Evolutionary conservation across 805 yeast species (phyloP).

Genomic region (Schwanniomyces pseudopolymorphus): DNA sequence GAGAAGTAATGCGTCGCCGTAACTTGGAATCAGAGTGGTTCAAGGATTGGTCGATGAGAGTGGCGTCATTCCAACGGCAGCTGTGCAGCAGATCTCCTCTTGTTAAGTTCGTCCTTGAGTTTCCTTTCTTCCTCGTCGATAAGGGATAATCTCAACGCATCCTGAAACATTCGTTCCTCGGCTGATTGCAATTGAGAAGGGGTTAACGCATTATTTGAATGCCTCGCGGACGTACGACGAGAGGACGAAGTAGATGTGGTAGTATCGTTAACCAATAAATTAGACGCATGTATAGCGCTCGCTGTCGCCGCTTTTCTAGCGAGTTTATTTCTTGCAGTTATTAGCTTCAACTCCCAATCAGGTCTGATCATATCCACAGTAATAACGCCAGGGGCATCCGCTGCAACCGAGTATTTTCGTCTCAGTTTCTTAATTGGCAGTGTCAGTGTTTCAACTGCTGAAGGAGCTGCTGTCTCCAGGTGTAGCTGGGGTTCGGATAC

Average conservation of each 20-base stretch:
- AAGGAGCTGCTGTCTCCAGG: background rate
- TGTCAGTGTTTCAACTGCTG: background rate
- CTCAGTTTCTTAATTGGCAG: constrained; percentile 6
- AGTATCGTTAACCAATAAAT: constrained; percentile 52
- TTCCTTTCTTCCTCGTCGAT: constrained; percentile 65
- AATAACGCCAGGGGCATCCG: constrained; percentile 66
- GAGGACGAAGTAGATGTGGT: constrained; percentile 3
- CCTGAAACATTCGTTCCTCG: constrained; percentile 78
- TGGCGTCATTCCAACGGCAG: background rate
- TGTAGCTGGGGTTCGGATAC: background rate
- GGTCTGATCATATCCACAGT: constrained; percentile 86
- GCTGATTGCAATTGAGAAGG: constrained; percentile 17
- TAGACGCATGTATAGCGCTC: constrained; percentile 87
- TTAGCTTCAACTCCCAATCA: constrained; percentile 82
- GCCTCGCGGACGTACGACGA: constrained; percentile 12
- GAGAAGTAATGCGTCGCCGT: background rate
- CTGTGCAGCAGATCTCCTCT: constrained; percentile 1
- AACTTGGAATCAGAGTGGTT: background rate
- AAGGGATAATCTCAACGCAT: constrained; percentile 74
- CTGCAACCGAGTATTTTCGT: constrained; percentile 53
- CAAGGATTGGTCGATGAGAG: too few relatives aligned
- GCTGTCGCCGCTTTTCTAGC: constrained; percentile 93
- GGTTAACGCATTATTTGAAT: constrained; percentile 9
- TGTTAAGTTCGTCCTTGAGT: constrained; percentile 12
- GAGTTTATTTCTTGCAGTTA: constrained; percentile 68